Conservation (phyloP, 345 rosid species). For the Corymbia maculata region DNA sequence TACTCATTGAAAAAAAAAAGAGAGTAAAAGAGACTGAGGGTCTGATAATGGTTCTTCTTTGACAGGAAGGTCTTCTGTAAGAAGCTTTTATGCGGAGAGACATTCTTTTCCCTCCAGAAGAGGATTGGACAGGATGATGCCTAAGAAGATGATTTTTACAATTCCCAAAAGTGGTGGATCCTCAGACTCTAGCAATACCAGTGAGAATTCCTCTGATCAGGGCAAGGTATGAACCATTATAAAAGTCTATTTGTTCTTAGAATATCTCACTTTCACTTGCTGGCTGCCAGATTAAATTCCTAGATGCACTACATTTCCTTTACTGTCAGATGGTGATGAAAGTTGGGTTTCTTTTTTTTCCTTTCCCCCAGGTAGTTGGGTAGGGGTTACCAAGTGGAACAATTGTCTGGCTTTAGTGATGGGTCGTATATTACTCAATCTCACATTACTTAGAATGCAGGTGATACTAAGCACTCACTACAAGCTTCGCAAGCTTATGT, state of each 20-base stretch:
- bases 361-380: neutral
- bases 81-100: neutral
- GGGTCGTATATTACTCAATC: neutral
- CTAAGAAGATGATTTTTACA: constrained; percentile 11
- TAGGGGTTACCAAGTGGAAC: neutral
- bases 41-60: neutral
- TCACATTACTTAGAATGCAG: neutral
- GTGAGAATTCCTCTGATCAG: constrained; percentile 24
- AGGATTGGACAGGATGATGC: neutral
- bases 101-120: constrained; percentile 1
- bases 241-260: neutral
- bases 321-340: neutral
- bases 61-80: neutral
- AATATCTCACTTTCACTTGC: neutral
- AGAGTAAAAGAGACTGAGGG: neutral
- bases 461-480: neutral
- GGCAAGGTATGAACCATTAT: constrained; percentile 26
- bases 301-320: neutral
- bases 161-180: constrained; percentile 28
- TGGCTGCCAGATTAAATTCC: neutral
- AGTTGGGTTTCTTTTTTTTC: neutral
- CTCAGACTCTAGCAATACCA: constrained; percentile 23
- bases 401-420: neutral
- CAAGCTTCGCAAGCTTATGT: neutral
- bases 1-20: neutral